Evolutionary conservation across 2,329 filamentous ascomycete genomes (phyloP).

Genomic region (Alternaria alternata): DNA sequence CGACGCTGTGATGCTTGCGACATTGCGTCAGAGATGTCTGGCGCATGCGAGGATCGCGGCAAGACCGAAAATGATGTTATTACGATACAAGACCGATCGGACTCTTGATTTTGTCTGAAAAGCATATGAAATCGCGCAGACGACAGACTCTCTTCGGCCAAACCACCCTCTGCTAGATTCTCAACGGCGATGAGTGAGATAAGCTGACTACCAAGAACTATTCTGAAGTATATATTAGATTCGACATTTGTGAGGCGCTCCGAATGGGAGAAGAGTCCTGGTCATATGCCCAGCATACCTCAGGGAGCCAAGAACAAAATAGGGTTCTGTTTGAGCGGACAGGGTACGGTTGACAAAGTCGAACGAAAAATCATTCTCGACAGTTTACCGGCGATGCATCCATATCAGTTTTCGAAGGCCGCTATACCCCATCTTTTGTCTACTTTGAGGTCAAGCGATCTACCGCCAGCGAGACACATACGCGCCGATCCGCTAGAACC

Average conservation of each 20-base stretch:
- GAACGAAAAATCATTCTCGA: background rate
- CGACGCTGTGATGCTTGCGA: background rate
- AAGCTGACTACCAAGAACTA: background rate
- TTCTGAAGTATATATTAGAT: background rate
- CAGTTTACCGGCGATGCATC: background rate
- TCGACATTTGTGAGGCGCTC: background rate
- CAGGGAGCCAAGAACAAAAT: background rate
- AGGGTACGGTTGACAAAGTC: background rate
- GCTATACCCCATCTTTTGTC: background rate
- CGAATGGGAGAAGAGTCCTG: background rate
- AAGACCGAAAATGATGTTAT: background rate
- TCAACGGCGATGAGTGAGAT: background rate
- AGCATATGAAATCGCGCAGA: background rate
- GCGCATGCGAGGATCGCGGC: background rate
- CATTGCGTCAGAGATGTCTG: background rate
- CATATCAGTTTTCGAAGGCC: background rate
- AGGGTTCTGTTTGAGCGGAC: background rate
- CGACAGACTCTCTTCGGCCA: background rate
- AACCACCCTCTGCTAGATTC: background rate
- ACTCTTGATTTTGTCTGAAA: background rate
- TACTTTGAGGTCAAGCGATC: background rate
- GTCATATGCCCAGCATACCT: background rate
- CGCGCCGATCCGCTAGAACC: background rate
- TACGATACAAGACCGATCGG: background rate
- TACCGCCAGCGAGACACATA: background rate